A percentile compares a stretch with the other conserved stretches of the same genome.
These are phyloP conservation scores for Lipomyces starkeyi DNA, from an alignment of 805 yeast genomes.

Conservation along the genomic window DNA sequence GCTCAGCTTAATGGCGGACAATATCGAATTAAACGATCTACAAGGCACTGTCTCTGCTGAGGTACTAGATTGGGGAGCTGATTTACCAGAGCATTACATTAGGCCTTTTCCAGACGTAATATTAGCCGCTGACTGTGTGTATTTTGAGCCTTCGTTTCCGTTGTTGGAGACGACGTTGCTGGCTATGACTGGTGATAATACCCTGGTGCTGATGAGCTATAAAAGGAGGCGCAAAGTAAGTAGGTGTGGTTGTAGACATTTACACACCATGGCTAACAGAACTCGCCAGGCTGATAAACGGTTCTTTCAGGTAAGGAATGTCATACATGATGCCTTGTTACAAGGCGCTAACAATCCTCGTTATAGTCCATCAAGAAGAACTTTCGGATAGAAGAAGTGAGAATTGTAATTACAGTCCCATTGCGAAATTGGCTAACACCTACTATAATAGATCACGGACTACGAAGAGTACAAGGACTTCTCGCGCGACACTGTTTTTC, in stretches of 20 bases:
- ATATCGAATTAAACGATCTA: constrained; percentile 52
- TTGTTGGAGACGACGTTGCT: constrained; percentile 56
- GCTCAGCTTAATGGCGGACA: constrained; percentile 55
- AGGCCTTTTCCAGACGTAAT: constrained; percentile 52
- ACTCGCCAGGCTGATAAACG: constrained; percentile 44
- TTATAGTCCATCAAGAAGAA: constrained; percentile 43
- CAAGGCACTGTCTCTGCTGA: constrained; percentile 50
- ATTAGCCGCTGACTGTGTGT: constrained; percentile 67
- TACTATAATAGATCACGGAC: constrained; percentile 37
- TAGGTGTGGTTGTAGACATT: neutral
- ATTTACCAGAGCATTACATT: constrained; percentile 48
- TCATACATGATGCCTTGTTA: neutral
- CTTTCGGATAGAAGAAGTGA: constrained; percentile 44
- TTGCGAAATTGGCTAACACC: neutral
- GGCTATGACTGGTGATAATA: constrained; percentile 50
- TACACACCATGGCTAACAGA: neutral
- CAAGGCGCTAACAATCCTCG: neutral
- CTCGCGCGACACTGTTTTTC: constrained; percentile 26
- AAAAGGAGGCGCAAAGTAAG: constrained; percentile 57
- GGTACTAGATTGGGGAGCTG: constrained; percentile 56
- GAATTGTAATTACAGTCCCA: neutral
- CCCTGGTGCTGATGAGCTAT: constrained; percentile 59
- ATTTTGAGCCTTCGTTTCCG: constrained; percentile 60
- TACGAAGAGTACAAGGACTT: constrained; percentile 38
- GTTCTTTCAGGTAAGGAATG: constrained; percentile 41